Base-by-base conservation (phyloP, 2,329 filamentous ascomycete genomes). In the Aureobasidium subglaciale region DNA sequence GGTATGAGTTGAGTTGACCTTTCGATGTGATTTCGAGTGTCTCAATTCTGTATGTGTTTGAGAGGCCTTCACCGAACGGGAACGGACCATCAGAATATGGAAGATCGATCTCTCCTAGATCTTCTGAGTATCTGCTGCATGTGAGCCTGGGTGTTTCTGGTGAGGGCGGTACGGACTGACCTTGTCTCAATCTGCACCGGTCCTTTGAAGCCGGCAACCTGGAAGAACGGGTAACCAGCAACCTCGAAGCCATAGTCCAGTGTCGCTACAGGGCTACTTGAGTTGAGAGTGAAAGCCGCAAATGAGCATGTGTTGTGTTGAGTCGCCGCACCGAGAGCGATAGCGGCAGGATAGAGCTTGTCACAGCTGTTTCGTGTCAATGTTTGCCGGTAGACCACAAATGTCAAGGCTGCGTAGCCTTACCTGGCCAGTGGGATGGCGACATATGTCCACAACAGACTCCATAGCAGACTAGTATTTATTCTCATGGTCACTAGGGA, bases 11-110 rank as follows among this genome's bases (percentile, higher is more conserved):
- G 0, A 67, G 20, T 2, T 58, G 52, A 2, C 72, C 71, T 1
- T 50, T 9, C 0, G 56, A 40, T 0, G 67, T 70, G n/a, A 74
- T 34, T 10, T 72, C 66, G 57, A 73, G 70, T 0, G 71, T 73
- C 55, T 74, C 71, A 3, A 67, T 62, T 2, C 72, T 67, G 55
- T 70, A 73, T 1, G 63, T 65, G 53, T 69, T 72, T 20, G 64
- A 61, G 1, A 73, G 61, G 3, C 59, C 60, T 32, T 62, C 61
- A 3, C 56, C 57, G 38, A 62, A 69, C 2, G 61, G 59, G 57
- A 62, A 70, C 0, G 70, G 70, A 0, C 70, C 70, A 50, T 72
- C 70, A 22, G 62, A 60, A 48, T 64, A 63, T 1, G 62, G 61
- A 2, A 63, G 46, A 1, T 62, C 43, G 5, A 72, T 59, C 0